These are phyloP conservation scores for Fraxinus platypoda DNA, from an alignment of 305 asterid genomes.

Conservation along the genomic window DNA sequence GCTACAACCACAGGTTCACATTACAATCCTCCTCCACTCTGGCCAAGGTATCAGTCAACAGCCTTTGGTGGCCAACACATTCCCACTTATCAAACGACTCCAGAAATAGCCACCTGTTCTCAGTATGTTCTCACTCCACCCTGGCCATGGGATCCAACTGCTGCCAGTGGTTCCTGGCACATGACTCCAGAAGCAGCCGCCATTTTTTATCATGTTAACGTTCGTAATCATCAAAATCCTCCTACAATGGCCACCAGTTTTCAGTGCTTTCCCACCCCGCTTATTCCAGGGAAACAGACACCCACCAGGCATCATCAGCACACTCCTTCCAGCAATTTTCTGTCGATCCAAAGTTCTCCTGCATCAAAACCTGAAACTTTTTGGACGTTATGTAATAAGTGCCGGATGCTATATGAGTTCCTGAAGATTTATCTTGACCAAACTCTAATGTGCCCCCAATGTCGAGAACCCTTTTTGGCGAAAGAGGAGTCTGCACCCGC, in stretches of 20 bases:
- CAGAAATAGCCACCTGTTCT: background rate
- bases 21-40: constrained; percentile 2
- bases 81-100: background rate
- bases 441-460: constrained; percentile 31
- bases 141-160: background rate
- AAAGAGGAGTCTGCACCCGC: constrained; percentile 35
- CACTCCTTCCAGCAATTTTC: background rate
- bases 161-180: background rate
- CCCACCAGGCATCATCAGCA: background rate
- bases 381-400: constrained; percentile 42
- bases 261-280: background rate
- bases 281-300: background rate
- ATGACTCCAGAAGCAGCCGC: background rate
- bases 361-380: constrained; percentile 31
- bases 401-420: constrained; percentile 35
- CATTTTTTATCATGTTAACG: background rate
- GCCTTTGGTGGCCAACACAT: background rate
- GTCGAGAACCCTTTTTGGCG: constrained; percentile 40
- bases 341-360: background rate
- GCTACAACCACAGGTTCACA: constrained; percentile 19
- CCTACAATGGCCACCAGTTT: background rate
- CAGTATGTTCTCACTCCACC: background rate
- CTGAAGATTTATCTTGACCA: constrained; percentile 24
- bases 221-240: background rate
- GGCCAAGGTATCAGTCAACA: constrained; percentile 1